Conservation (phyloP, 1,139 yeast genomes). For the Hansenula sp. region DNA sequence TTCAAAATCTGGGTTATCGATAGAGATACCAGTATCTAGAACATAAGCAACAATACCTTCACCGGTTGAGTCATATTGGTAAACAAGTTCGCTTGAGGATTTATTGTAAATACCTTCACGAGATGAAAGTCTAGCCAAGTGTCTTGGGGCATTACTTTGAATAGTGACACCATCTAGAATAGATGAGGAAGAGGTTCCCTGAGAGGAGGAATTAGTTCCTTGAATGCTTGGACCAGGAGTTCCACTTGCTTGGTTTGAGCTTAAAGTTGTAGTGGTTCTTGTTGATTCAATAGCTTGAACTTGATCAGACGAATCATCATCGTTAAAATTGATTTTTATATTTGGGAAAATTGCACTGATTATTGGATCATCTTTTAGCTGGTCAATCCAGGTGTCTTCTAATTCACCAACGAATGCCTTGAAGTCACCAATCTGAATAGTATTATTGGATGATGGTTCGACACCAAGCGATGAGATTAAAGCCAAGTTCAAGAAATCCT, state of each 20-base stretch:
- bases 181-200: no score
- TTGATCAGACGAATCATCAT: background rate
- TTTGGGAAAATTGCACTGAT: slow-evolving; percentile 60
- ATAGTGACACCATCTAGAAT: slow-evolving; percentile 37
- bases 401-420: slow-evolving; percentile 58
- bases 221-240: background rate
- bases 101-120: slow-evolving; percentile 19
- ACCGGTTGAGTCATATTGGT: slow-evolving; percentile 20
- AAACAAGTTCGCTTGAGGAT: background rate
- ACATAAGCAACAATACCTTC: slow-evolving; percentile 60
- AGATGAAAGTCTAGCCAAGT: slow-evolving; percentile 44
- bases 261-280: background rate
- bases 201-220: no score
- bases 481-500: background rate
- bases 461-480: no score
- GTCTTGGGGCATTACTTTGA: slow-evolving; percentile 59
- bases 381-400: slow-evolving; percentile 39
- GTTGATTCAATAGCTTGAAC: no score
- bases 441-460: background rate
- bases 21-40: slow-evolving; percentile 62
- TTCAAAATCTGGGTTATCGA: slow-evolving; percentile 55
- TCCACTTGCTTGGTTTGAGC: background rate
- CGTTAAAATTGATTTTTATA: slow-evolving; percentile 29
- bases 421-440: slow-evolving; percentile 37
- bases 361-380: slow-evolving; percentile 39